These are phyloP conservation scores for Aspergillus fischeri DNA, from an alignment of 2,329 filamentous ascomycete species.

Conservation along the genomic window DNA sequence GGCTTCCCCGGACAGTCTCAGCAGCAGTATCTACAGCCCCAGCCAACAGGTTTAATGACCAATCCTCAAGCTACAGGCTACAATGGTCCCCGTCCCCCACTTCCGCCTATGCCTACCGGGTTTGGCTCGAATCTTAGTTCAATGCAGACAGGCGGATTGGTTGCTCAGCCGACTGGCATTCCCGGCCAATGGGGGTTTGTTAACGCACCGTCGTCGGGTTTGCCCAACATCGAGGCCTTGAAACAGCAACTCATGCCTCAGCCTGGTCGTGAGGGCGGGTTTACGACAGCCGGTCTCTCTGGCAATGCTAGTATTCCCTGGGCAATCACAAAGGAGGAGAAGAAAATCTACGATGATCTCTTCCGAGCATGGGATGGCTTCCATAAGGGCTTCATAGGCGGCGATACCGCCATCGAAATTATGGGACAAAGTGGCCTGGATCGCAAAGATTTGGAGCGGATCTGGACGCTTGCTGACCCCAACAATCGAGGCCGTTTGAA, in stretches of 20 bases:
- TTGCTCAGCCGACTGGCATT: conserved; percentile 87
- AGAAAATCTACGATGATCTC: conserved; percentile 90
- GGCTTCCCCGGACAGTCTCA: conserved; percentile 47
- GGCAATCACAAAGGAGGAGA: conserved; percentile 98
- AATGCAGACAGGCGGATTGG: conserved; percentile 69
- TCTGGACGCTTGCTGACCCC: conserved; percentile 93
- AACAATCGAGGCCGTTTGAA: conserved; percentile 92
- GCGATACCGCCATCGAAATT: conserved; percentile 91
- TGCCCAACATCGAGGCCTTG: conserved; percentile 90
- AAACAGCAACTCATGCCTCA: conserved; percentile 98
- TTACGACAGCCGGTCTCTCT: conserved; percentile 79
- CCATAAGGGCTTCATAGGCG: conserved; percentile 84
- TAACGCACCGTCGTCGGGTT: conserved; percentile 80
- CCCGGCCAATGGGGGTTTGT: conserved; percentile 99
- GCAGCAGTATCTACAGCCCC: conserved; percentile 56
- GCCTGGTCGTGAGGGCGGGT: conserved; percentile 79
- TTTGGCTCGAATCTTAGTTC: conserved; percentile 61
- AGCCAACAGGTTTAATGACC: conserved; percentile 67
- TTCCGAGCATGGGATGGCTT: conserved; percentile 97
- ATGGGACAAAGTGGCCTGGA: conserved; percentile 94
- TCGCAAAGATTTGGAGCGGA: conserved; percentile 80
- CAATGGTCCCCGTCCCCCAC: conserved; percentile 71
- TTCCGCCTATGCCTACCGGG: conserved; percentile 74
- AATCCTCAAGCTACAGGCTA: conserved; percentile 77
- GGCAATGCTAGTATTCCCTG: conserved; percentile 96